A percentile compares a stretch with the other conserved stretches of the same genome.
phyloP scores from a whole-genome alignment of 2,329 filamentous ascomycete genomes.

The Chaetomiaceae sp. region DNA sequence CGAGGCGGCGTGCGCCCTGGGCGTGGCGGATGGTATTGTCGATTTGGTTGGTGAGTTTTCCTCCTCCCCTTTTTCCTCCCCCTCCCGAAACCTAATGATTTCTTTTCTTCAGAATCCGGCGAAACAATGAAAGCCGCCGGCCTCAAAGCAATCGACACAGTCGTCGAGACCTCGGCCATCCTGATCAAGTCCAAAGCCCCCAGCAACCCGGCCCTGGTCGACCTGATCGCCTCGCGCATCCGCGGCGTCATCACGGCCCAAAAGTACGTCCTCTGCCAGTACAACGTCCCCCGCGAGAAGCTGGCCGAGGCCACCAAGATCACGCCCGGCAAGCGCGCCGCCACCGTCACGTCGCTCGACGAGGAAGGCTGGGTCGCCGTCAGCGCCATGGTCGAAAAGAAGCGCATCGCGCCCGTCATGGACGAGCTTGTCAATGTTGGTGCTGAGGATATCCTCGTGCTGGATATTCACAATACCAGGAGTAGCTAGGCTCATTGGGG shows the following conservation, averaged over 20 bases:
- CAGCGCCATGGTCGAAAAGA: constrained; percentile 87
- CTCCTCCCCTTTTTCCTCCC: neutral
- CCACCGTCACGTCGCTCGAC: constrained; percentile 85
- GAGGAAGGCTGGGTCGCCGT: constrained; percentile 93
- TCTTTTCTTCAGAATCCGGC: constrained; percentile 67
- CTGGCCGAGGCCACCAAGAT: constrained; percentile 67
- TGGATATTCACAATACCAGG: constrained; percentile 70
- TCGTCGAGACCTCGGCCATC: constrained; percentile 81
- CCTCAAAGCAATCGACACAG: constrained; percentile 88
- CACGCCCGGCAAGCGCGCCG: constrained; percentile 89
- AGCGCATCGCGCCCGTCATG: constrained; percentile 80
- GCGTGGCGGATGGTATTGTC: constrained; percentile 94
- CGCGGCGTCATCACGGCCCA: constrained; percentile 93
- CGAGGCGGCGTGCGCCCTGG: constrained; percentile 91
- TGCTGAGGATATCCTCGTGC: constrained; percentile 78
- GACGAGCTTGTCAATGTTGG: constrained; percentile 73
- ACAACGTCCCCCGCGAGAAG: constrained; percentile 75
- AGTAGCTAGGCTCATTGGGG: constrained; percentile 12
- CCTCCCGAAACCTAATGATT: neutral
- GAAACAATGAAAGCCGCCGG: constrained; percentile 98
- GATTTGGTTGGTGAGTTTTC: constrained; percentile 80
- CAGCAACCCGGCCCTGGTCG: constrained; percentile 73
- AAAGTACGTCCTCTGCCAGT: constrained; percentile 90
- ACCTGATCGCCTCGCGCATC: constrained; percentile 82
- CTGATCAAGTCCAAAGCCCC: constrained; percentile 87